Percentiles rank a stretch among this genome's conserved stretches.
phyloP scores from a whole-genome alignment of 495 filamentous ascomycete genomes.

The Platismatia glauca region DNA sequence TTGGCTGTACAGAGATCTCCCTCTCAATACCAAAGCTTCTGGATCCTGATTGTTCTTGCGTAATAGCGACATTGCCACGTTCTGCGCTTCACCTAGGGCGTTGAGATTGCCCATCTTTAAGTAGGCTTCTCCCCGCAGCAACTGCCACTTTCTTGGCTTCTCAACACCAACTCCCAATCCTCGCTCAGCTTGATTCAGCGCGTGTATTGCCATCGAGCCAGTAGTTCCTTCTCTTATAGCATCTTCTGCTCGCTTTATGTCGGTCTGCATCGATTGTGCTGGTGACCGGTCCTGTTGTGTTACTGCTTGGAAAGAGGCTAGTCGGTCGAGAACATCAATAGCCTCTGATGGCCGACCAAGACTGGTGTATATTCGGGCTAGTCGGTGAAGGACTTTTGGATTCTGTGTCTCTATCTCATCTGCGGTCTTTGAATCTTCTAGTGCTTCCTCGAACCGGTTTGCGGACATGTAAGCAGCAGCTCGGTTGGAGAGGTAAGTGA shows the following conservation, averaged over 20 bases:
- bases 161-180: slow-evolving; percentile 62
- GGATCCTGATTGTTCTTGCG: slow-evolving; percentile 83
- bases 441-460: slow-evolving; percentile 62
- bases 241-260: slow-evolving; percentile 72
- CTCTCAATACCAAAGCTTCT: slow-evolving; percentile 84
- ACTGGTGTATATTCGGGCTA: slow-evolving; percentile 79
- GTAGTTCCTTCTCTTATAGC: slow-evolving; percentile 59
- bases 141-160: slow-evolving; percentile 82
- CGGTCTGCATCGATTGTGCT: slow-evolving; percentile 73
- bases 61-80: slow-evolving; percentile 78
- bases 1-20: slow-evolving; percentile 76
- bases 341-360: slow-evolving; percentile 81
- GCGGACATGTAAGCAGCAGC: slow-evolving; percentile 88
- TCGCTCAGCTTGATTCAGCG: slow-evolving; percentile 79
- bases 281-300: slow-evolving; percentile 72
- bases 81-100: slow-evolving; percentile 81
- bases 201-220: slow-evolving; percentile 86
- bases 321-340: slow-evolving; percentile 62
- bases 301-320: slow-evolving; percentile 50
- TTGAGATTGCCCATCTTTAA: slow-evolving; percentile 87
- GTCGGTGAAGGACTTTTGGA: slow-evolving; percentile 74
- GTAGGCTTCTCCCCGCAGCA: slow-evolving; percentile 90
- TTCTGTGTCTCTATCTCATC: slow-evolving; percentile 74
- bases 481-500: slow-evolving; percentile 91
- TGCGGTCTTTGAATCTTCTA: slow-evolving; percentile 76